A percentile compares a stretch with the other conserved stretches of the same genome.
Conservation (phyloP, 345 rosid genomes). For the Erodium maritimum region DNA sequence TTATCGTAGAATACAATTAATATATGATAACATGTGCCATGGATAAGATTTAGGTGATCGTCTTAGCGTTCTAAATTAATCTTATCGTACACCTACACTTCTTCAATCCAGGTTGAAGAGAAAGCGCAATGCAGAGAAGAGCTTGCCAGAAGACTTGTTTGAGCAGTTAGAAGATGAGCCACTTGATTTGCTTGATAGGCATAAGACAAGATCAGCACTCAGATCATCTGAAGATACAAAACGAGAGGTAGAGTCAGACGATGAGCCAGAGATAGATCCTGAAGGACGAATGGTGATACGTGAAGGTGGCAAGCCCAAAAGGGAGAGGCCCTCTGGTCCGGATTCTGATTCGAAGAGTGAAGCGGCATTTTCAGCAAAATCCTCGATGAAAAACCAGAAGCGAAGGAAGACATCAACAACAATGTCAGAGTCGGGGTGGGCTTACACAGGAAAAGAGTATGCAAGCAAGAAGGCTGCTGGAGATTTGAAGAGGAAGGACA, state of each 20-base stretch:
- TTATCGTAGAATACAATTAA: too few relatives aligned
- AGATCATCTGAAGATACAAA: slow-evolving; percentile 42
- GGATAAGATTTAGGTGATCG: too few relatives aligned
- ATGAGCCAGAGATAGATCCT: slow-evolving; percentile 66
- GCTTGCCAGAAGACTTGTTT: slow-evolving; percentile 57
- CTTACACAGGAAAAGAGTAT: slow-evolving; percentile 81
- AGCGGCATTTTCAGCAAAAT: slow-evolving; percentile 25
- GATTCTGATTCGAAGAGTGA: slow-evolving; percentile 53
- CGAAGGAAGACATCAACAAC: slow-evolving; percentile 57
- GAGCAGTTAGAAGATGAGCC: slow-evolving; percentile 85
- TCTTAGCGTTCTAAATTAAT: background rate
- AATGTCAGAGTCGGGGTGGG: slow-evolving; percentile 63
- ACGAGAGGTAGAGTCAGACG: slow-evolving; percentile 61
- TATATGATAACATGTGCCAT: too few relatives aligned
- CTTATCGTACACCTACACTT: slow-evolving; percentile 4
- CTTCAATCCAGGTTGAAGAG: slow-evolving; percentile 37
- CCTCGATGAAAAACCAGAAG: slow-evolving; percentile 54
- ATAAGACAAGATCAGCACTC: slow-evolving; percentile 67
- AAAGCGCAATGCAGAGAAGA: slow-evolving; percentile 36
- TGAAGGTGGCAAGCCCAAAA: slow-evolving; percentile 47
- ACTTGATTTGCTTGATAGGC: slow-evolving; percentile 69
- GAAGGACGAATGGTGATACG: slow-evolving; percentile 65
- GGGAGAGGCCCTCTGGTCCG: slow-evolving; percentile 24
- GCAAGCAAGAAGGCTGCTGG: slow-evolving; percentile 84
- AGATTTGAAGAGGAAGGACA: slow-evolving; percentile 74